phyloP scores from a whole-genome alignment of 305 asterid genomes.

The Andrographis paniculata region DNA sequence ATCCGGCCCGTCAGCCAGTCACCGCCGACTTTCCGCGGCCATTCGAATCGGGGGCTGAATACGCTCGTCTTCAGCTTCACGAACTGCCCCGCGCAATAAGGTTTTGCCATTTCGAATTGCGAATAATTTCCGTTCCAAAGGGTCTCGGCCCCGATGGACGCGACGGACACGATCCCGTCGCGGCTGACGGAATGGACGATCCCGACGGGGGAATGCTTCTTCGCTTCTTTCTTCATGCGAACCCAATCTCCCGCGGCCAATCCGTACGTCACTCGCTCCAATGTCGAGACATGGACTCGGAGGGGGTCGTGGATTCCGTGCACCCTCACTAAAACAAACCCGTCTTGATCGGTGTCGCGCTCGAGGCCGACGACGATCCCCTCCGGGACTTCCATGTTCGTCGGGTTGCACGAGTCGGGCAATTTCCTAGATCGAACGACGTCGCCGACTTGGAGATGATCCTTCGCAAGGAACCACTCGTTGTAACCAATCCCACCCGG shows the following conservation, averaged over 20 bases:
- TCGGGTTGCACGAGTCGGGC: slow-evolving; percentile 50
- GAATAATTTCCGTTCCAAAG: slow-evolving; percentile 66
- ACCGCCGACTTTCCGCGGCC: slow-evolving; percentile 62
- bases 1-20: slow-evolving; percentile 70
- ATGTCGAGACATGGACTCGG: slow-evolving; percentile 50
- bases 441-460: slow-evolving; percentile 75
- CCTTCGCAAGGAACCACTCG: slow-evolving; percentile 82
- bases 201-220: slow-evolving; percentile 71
- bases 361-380: slow-evolving; percentile 79
- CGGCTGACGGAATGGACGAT: slow-evolving; percentile 60
- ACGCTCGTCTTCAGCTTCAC: slow-evolving; percentile 52
- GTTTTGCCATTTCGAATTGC: slow-evolving; percentile 80
- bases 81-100: slow-evolving; percentile 60
- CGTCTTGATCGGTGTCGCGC: slow-evolving; percentile 53
- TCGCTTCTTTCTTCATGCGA: slow-evolving; percentile 52
- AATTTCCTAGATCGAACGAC: slow-evolving; percentile 70
- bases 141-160: slow-evolving; percentile 64
- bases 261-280: slow-evolving; percentile 78
- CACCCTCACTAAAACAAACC: slow-evolving; percentile 71
- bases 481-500: slow-evolving; percentile 43
- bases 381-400: slow-evolving; percentile 68
- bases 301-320: slow-evolving; percentile 79
- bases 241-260: slow-evolving; percentile 92
- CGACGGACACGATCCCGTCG: slow-evolving; percentile 60
- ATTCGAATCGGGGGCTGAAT: slow-evolving; percentile 67